phyloP scores from a whole-genome alignment of 2,329 filamentous ascomycete species.

The Knufia petricola region DNA sequence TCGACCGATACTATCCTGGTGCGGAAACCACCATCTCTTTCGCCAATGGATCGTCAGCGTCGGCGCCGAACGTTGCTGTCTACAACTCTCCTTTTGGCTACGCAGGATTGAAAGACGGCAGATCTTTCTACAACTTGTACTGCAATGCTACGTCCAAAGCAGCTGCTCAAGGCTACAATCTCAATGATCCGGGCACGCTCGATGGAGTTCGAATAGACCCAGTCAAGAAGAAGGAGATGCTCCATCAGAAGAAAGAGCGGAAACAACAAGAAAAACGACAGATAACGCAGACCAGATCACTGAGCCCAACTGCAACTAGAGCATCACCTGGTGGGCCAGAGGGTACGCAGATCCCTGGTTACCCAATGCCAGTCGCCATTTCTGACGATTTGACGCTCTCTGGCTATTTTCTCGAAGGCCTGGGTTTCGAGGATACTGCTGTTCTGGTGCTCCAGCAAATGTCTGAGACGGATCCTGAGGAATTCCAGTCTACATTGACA shows the following conservation, averaged over 20 bases:
- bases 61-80: conserved; percentile 21
- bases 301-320: conserved; percentile 17
- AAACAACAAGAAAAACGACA: background rate
- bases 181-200: background rate
- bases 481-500: conserved; percentile 26
- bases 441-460: conserved; percentile 37
- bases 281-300: conserved; percentile 14
- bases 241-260: background rate
- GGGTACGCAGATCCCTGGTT: conserved; percentile 18
- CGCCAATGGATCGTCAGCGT: conserved; percentile 23
- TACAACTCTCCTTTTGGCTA: background rate
- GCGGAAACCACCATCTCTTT: conserved; percentile 22
- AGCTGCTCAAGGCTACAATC: background rate
- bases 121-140: conserved; percentile 11
- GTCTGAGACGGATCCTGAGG: conserved; percentile 14
- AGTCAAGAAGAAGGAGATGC: background rate
- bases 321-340: conserved; percentile 22
- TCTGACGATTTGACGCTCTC: conserved; percentile 29
- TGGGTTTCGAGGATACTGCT: conserved; percentile 34
- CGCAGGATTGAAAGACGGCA: conserved; percentile 2
- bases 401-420: conserved; percentile 37
- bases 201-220: background rate
- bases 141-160: conserved; percentile 13
- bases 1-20: conserved; percentile 22
- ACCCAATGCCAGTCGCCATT: conserved; percentile 30